A percentile compares a stretch with the other conserved stretches of the same genome.
Conservation (phyloP, 2,329 filamentous ascomycete species). For the Cercospora canescens region DNA sequence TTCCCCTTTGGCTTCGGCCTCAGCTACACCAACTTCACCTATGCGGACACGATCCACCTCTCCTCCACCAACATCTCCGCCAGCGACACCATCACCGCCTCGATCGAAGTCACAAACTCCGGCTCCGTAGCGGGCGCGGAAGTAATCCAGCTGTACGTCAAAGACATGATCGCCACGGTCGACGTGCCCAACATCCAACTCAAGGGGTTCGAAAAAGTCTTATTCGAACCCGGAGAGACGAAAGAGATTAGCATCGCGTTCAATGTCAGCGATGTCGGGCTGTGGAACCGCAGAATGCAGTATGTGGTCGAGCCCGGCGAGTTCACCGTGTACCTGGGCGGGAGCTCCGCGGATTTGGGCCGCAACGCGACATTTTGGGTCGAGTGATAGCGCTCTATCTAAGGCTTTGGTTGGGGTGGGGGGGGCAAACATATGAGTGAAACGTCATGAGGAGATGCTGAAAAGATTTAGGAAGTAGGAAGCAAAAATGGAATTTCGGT, state of each 20-base stretch:
- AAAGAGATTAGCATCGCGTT: slow-evolving; percentile 39
- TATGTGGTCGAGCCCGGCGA: slow-evolving; percentile 74
- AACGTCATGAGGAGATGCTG: no score
- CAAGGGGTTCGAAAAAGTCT: slow-evolving; percentile 42
- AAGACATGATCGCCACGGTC: slow-evolving; percentile 40
- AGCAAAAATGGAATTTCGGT: no score
- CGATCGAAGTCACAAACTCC: slow-evolving; percentile 63
- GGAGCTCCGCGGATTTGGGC: slow-evolving; percentile 58
- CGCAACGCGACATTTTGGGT: slow-evolving; percentile 60
- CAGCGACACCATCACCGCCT: slow-evolving; percentile 57
- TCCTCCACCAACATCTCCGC: background rate
- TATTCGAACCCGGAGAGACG: slow-evolving; percentile 24
- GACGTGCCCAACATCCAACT: slow-evolving; percentile 54
- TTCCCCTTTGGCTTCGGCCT: slow-evolving; percentile 49
- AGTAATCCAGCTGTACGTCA: slow-evolving; percentile 56
- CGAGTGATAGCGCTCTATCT: no score
- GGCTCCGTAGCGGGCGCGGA: slow-evolving; percentile 55
- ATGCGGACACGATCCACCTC: slow-evolving; percentile 3
- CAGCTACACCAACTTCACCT: slow-evolving; percentile 35
- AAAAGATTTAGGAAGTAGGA: no score
- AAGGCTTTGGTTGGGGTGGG: background rate
- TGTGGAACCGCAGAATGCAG: slow-evolving; percentile 63
- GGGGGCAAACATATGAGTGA: no score
- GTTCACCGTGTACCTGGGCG: slow-evolving; percentile 63
- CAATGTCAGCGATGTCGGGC: slow-evolving; percentile 51